Conservation (phyloP, 2,329 filamentous ascomycete species). For the Cordyceps fumosorosea region DNA sequence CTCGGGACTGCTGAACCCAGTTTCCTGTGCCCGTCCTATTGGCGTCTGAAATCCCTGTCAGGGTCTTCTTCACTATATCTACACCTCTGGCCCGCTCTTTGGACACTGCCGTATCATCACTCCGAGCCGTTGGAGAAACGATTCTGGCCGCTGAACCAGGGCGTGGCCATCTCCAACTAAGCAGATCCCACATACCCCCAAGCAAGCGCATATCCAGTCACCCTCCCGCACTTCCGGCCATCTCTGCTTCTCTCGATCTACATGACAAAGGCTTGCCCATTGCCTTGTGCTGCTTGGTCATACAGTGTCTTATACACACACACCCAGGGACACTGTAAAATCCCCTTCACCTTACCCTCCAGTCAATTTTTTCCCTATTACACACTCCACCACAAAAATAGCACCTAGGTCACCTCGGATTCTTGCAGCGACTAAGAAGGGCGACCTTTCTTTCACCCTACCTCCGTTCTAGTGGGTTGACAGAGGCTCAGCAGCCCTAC, state of each 20-base stretch:
- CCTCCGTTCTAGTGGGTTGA: not conserved
- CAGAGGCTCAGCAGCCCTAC: conserved; percentile 5
- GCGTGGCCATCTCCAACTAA: not conserved
- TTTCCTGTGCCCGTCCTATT: not conserved
- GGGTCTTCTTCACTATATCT: not conserved
- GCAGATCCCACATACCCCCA: conserved; percentile 8
- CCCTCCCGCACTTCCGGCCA: not conserved
- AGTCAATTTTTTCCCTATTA: not conserved
- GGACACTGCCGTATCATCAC: not conserved
- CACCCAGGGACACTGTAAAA: not conserved
- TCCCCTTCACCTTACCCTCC: not conserved
- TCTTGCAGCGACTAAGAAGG: not conserved
- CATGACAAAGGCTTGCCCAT: not conserved
- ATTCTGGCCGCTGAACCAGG: not conserved
- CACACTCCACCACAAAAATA: not conserved
- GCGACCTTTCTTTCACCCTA: not conserved
- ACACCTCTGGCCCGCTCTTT: not conserved
- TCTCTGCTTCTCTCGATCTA: not conserved
- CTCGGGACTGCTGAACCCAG: not conserved
- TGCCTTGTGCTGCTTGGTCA: not conserved
- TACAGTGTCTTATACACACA: not conserved
- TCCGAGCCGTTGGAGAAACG: not conserved
- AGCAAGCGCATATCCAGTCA: conserved; percentile 2
- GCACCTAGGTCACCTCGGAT: not conserved
- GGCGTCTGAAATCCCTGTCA: not conserved